phyloP scores from a whole-genome alignment of 2,329 filamentous ascomycete genomes.

The Drechslerella coelobrocha region DNA sequence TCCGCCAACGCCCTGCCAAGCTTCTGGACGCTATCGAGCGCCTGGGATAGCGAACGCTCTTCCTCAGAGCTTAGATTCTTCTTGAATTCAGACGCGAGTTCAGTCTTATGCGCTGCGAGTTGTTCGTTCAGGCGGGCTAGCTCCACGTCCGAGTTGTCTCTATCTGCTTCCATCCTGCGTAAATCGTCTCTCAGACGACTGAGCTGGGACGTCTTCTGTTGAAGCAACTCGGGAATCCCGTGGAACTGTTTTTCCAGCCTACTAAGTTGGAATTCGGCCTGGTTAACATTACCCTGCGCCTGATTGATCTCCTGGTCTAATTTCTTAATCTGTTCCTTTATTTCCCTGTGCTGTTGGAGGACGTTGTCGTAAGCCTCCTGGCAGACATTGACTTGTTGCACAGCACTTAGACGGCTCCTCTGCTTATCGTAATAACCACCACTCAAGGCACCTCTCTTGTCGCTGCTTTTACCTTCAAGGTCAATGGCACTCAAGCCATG shows the following conservation, averaged over 20 bases:
- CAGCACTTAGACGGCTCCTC: slow-evolving; percentile 83
- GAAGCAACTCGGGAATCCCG: slow-evolving; percentile 39
- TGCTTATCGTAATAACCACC: slow-evolving; percentile 90
- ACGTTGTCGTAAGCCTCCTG: slow-evolving; percentile 76
- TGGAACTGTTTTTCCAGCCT: slow-evolving; percentile 45
- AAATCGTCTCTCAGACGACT: slow-evolving; percentile 73
- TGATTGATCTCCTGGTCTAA: slow-evolving; percentile 89
- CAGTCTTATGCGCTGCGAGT: slow-evolving; percentile 76
- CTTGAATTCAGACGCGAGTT: slow-evolving; percentile 86
- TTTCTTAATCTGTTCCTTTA: slow-evolving; percentile 73
- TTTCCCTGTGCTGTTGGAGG: slow-evolving; percentile 68
- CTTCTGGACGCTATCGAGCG: slow-evolving; percentile 73
- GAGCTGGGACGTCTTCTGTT: slow-evolving; percentile 61
- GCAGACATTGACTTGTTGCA: slow-evolving; percentile 76
- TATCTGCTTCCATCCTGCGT: slow-evolving; percentile 56
- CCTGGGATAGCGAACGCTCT: slow-evolving; percentile 76
- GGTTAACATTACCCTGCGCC: slow-evolving; percentile 82
- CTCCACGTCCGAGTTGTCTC: slow-evolving; percentile 74
- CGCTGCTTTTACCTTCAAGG: slow-evolving; percentile 89
- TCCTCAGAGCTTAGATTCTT: slow-evolving; percentile 84
- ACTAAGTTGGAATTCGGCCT: slow-evolving; percentile 65
- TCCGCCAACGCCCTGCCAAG: slow-evolving; percentile 79
- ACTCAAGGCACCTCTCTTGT: slow-evolving; percentile 93
- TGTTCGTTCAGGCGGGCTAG: slow-evolving; percentile 79
- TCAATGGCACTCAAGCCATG: slow-evolving; percentile 94